Evolutionary conservation across 2,329 filamentous ascomycete genomes (phyloP), one percentile per base, ranked within the genome.

Genomic region (Penicillium sp.): DNA sequence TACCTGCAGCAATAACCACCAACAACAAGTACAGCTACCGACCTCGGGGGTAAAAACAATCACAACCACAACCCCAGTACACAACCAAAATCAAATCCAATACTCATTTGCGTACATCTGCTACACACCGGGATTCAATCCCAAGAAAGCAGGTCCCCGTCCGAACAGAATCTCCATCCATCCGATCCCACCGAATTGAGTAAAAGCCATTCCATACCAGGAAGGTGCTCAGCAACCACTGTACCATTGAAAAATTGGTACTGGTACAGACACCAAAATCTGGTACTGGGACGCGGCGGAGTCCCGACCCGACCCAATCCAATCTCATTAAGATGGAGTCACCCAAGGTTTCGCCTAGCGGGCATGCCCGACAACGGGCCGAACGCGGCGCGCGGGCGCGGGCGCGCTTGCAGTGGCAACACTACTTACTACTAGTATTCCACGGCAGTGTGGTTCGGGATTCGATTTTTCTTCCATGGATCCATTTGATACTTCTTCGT

Each of bases 291-390:
- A 49, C 21, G 55, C 35, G 50, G 57, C 59, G 59, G 60, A 65
- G 61, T 60, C 52, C 56, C 55, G 46, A 48, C 54, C 58, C 58
- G 55, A 46, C 46, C 49, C 45, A 60, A 60, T 60, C 60, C 57
- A 55, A 45, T 54, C 3, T 11, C 19, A 6, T 33, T 5, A 4
- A 47, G 19, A 58, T 49, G 52, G 52, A 44, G 35, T 48, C 29
- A 37, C 37, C 61, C 61, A 61, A 63, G 57, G 61, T 61, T 66
- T 65, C 49, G 56, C 50, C 59, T 64, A 65, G 60, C 65, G 65
- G 65, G 60, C 64, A 57, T 65, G 65, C 65, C 65, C 65, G 65
- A 66, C 58, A 61, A 65, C 65, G 65, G 65, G 65, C 65, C 65
- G 65, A 65, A 65, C 50, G 63, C 57, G 55, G 62, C 50, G 59